phyloP scores from a whole-genome alignment of 2,329 filamentous ascomycete genomes.

The Fusarium sp. region DNA sequence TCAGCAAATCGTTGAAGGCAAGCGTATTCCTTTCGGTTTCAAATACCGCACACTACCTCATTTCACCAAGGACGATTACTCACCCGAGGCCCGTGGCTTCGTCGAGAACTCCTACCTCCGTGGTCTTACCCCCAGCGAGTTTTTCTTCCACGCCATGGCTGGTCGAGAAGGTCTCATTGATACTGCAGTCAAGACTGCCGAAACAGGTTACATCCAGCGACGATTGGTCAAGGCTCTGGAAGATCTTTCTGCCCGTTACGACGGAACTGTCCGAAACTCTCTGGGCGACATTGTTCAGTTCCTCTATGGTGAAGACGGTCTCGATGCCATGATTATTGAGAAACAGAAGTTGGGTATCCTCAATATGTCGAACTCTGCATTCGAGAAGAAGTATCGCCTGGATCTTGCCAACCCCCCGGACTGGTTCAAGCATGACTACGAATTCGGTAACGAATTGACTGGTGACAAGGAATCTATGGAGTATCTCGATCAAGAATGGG shows the following conservation, averaged over 20 bases:
- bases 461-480: slow-evolving; percentile 90
- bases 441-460: slow-evolving; percentile 86
- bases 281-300: slow-evolving; percentile 97
- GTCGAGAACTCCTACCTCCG: slow-evolving; percentile 99
- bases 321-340: slow-evolving; percentile 94
- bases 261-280: slow-evolving; percentile 96
- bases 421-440: slow-evolving; percentile 69
- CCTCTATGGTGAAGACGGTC: slow-evolving; percentile 95
- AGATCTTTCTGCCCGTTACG: slow-evolving; percentile 97
- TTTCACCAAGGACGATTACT: slow-evolving; percentile 99
- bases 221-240: slow-evolving; percentile 98
- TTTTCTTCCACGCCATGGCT: slow-evolving; percentile 99
- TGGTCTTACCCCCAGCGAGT: slow-evolving; percentile 93
- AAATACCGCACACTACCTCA: slow-evolving; percentile 97
- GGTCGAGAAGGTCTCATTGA: slow-evolving; percentile 99
- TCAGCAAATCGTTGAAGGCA: slow-evolving; percentile 97
- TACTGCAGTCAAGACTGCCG: slow-evolving; percentile 98
- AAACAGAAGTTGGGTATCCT: slow-evolving; percentile 91
- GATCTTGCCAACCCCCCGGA: slow-evolving; percentile 73
- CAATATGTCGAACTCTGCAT: slow-evolving; percentile 79
- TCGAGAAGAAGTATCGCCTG: slow-evolving; percentile 84
- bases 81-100: slow-evolving; percentile 94
- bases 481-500: slow-evolving; percentile 89
- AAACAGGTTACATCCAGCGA: slow-evolving; percentile 99
- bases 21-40: slow-evolving; percentile 99